Evolutionary conservation across 2,329 filamentous ascomycete species (phyloP).

Genomic region (Amauroascus verrucosus): DNA sequence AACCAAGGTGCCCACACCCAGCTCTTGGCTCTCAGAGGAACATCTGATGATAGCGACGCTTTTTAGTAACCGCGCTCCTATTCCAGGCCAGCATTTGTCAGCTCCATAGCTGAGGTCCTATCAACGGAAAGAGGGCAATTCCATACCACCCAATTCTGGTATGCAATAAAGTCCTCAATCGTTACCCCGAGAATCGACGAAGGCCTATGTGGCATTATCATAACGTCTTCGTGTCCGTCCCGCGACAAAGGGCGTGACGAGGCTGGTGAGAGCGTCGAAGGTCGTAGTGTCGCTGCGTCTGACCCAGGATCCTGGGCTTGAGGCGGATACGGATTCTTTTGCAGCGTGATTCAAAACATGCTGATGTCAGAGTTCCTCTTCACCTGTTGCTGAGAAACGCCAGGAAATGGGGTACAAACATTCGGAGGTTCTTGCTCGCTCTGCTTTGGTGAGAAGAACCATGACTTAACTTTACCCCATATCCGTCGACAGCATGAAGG

Average conservation of each 20-base stretch:
- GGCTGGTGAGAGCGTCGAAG: neutral
- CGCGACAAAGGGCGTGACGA: conserved; percentile 3
- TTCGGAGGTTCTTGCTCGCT: neutral
- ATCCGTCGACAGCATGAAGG: neutral
- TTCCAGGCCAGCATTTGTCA: neutral
- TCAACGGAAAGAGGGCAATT: neutral
- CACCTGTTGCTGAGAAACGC: neutral
- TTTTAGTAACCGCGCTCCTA: conserved; percentile 1
- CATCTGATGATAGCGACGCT: neutral
- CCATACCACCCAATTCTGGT: conserved; percentile 11
- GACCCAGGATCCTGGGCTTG: neutral
- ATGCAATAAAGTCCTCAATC: conserved; percentile 3
- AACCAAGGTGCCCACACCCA: too few species aligned
- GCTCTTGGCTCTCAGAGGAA: neutral
- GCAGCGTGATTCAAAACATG: neutral
- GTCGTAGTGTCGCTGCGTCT: neutral
- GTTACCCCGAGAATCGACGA: neutral
- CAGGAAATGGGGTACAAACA: neutral
- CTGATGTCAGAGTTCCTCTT: neutral
- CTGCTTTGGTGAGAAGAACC: neutral
- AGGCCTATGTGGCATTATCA: neutral
- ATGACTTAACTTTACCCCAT: neutral
- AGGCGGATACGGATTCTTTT: conserved; percentile 1
- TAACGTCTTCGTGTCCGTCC: neutral
- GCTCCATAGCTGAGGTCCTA: neutral